phyloP scores from a whole-genome alignment of 2,329 filamentous ascomycete species.

The Cadophora gregata region DNA sequence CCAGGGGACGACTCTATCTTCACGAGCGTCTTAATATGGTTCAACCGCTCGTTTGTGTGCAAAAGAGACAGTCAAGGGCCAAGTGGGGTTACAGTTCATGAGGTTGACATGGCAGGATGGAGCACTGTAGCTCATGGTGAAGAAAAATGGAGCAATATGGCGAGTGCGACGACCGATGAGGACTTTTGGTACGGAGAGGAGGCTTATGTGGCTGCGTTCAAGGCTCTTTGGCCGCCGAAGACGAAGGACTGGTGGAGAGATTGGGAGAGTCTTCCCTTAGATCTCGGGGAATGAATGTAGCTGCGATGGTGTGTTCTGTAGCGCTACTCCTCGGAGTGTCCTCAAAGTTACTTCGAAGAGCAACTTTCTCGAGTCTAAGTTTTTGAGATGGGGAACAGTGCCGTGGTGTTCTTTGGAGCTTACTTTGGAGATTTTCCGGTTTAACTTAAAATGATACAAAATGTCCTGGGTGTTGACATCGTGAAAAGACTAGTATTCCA shows the following conservation, averaged over 20 bases:
- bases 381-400: too few relatives aligned
- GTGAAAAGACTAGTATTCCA: too few relatives aligned
- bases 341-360: too few relatives aligned
- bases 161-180: neutral
- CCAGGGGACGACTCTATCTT: neutral
- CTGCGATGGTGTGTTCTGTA: neutral
- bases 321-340: too few relatives aligned
- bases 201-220: neutral
- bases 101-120: neutral
- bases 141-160: neutral
- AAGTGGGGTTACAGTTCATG: neutral
- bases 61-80: neutral
- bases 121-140: neutral
- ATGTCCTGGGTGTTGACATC: too few relatives aligned
- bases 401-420: too few relatives aligned
- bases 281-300: slow-evolving; percentile 1
- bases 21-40: neutral
- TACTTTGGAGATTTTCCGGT: too few relatives aligned
- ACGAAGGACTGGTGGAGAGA: neutral
- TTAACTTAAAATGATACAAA: too few relatives aligned
- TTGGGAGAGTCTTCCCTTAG: neutral
- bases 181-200: neutral
- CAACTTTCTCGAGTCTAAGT: too few relatives aligned
- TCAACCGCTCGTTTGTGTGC: neutral
- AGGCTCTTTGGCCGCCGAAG: neutral